Conservation (phyloP, 345 rosid genomes). For the Pistacia vera region DNA sequence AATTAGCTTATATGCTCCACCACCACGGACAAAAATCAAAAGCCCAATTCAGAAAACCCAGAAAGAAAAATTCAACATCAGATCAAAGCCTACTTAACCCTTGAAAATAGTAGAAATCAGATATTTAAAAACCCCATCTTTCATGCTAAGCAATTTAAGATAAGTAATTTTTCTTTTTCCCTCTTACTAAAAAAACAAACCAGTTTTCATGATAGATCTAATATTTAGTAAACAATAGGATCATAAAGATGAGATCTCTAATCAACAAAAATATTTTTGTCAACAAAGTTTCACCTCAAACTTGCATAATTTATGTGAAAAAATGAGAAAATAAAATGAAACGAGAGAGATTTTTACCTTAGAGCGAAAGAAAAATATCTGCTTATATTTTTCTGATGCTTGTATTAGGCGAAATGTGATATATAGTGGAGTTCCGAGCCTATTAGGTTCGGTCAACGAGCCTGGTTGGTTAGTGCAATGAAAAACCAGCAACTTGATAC, state of each 20-base stretch:
- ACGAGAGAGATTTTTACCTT: not conserved
- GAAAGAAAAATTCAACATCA: not conserved
- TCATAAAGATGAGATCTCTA: not conserved
- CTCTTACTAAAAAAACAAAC: not conserved
- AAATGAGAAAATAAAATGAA: not conserved
- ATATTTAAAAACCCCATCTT: not conserved
- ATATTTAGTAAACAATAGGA: not conserved
- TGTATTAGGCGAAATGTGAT: not conserved
- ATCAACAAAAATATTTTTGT: not conserved
- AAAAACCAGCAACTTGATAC: not conserved
- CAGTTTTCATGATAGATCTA: not conserved
- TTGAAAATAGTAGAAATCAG: not conserved
- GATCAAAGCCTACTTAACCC: not conserved
- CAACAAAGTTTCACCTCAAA: too few species aligned
- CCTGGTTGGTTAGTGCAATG: not conserved
- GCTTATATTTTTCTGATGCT: not conserved
- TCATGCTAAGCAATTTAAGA: not conserved
- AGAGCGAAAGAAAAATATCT: not conserved
- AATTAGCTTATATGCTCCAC: not conserved
- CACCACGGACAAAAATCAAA: not conserved
- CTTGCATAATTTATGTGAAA: too few species aligned
- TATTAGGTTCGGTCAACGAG: not conserved
- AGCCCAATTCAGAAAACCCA: not conserved
- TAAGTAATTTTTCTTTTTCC: not conserved
- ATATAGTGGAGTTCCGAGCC: slow-evolving; percentile 3